Evolutionary conservation across 345 rosid species (phyloP).

Genomic region (Sisymbrium altissimum): DNA sequence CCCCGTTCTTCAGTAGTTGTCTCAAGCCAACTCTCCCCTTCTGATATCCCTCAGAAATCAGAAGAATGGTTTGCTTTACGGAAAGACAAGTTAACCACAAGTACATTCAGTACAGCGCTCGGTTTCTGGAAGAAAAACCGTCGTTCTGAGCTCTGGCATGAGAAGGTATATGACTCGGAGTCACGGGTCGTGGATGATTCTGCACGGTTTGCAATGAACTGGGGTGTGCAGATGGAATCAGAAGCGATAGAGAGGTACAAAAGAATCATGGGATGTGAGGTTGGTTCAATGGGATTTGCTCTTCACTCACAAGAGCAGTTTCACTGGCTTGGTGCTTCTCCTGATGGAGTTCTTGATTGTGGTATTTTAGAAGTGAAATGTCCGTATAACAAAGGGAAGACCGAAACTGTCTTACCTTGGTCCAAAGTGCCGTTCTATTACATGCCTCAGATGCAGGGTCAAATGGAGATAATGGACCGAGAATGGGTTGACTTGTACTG

Average conservation of each 20-base stretch:
- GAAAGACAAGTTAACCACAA: conserved; percentile 76
- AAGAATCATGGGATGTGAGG: conserved; percentile 70
- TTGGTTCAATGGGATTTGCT: conserved; percentile 68
- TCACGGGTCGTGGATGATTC: conserved; percentile 35
- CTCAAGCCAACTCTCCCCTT: conserved; percentile 42
- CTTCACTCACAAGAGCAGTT: conserved; percentile 55
- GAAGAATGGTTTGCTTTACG: conserved; percentile 93
- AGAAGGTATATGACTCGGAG: conserved; percentile 64
- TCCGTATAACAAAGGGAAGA: conserved; percentile 93
- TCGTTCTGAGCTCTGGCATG: conserved; percentile 84
- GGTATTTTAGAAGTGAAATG: conserved; percentile 93
- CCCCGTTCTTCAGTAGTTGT: conserved; percentile 43
- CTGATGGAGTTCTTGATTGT: conserved; percentile 75
- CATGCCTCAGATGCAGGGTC: conserved; percentile 97
- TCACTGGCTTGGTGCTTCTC: conserved; percentile 92
- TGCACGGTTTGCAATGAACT: conserved; percentile 58
- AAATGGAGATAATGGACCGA: conserved; percentile 87
- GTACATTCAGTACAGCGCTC: conserved; percentile 91
- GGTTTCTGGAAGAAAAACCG: conserved; percentile 91
- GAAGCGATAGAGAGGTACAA: conserved; percentile 70
- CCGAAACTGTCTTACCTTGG: conserved; percentile 80
- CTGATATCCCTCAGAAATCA: conserved; percentile 73
- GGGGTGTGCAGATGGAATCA: conserved; percentile 81
- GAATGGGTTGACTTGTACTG: conserved; percentile 91
- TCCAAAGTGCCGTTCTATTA: conserved; percentile 75